Conservation (phyloP, 1,284 basidiomycete genomes). For the Phaffia rhodozyma region DNA sequence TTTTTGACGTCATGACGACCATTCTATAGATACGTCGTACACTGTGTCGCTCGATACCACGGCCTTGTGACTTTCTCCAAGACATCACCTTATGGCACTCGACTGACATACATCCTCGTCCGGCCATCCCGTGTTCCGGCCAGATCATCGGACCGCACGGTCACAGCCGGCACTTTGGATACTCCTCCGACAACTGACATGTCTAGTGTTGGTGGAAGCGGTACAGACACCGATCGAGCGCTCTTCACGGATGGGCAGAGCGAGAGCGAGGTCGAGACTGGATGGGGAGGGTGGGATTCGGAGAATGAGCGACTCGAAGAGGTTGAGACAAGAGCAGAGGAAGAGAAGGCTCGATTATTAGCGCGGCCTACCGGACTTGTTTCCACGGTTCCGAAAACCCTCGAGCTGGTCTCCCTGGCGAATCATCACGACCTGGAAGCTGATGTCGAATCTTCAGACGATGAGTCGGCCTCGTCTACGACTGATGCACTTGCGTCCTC, state of each 20-base stretch:
- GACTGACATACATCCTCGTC: conserved; percentile 15
- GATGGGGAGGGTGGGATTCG: conserved; percentile 1
- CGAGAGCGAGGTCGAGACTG: background rate
- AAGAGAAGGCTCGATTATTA: background rate
- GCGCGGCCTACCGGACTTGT: background rate
- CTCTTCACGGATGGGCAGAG: background rate
- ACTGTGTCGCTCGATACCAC: conserved; percentile 11
- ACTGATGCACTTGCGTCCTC: conserved; percentile 8
- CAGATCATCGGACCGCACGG: background rate
- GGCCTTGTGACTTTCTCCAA: conserved; percentile 17
- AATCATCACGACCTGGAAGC: background rate
- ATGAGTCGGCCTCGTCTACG: conserved; percentile 6
- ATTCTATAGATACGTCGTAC: conserved; percentile 11
- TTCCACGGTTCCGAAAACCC: background rate
- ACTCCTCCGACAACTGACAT: conserved; percentile 18
- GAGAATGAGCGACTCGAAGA: conserved; percentile 2
- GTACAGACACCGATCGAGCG: conserved; percentile 8
- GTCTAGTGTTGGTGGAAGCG: conserved; percentile 1
- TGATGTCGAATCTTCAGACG: conserved; percentile 5
- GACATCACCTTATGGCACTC: conserved; percentile 4
- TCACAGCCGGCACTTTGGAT: background rate
- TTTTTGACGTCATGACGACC: no score
- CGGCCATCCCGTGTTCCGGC: background rate
- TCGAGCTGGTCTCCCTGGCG: background rate
- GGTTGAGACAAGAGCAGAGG: background rate